Evolutionary conservation across 768 basidiomycete species (phyloP), one percentile per base, ranked within the genome.

Genomic region (Neoboletus brunneissimus): DNA sequence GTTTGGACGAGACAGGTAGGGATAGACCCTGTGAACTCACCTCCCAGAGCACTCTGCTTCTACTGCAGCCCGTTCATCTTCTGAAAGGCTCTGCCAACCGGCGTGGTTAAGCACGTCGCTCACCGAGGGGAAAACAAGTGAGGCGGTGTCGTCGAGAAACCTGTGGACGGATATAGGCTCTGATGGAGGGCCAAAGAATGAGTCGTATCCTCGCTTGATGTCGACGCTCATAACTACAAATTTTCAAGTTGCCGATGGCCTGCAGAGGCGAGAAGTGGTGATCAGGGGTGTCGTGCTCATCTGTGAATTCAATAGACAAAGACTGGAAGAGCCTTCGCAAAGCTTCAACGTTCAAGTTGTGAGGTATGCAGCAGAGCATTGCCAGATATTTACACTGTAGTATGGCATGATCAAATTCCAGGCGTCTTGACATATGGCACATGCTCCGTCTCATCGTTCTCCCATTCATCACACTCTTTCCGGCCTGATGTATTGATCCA

Each of bases 131-230:
- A 57, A 56, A 23, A 27, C 29, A 25, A 62, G 50, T 2, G 57
- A 41, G 60, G 59, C 35, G 7, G 75, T 72, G 48, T 72, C 64
- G 13, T 74, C 69, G 15, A 81, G 56, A 61, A 86, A 86, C 1
- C 69, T 68, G 27, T 64, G 66, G 44, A 88, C 59, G 44, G 81
- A 67, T 32, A 88, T 75, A 25, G 63, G 72, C 34, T 85, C 79
- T 40, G 87, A 88, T 22, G 85, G 74, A 42, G 86, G 87, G 0
- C 87, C 87, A 68, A 87, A 84, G 53, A 80, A 75, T 32, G 79
- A 83, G 58, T 85, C 83, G 31, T 73, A 64, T 35, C 68, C 65
- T 53, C 70, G 71, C 9, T 52, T 57, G 56, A 72, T 63, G 57
- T 71, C 63, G 41, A 57, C 48, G 49, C 48, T 65, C 64, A 71